Conservation (phyloP, 345 rosid genomes). For the Angophora floribunda region DNA sequence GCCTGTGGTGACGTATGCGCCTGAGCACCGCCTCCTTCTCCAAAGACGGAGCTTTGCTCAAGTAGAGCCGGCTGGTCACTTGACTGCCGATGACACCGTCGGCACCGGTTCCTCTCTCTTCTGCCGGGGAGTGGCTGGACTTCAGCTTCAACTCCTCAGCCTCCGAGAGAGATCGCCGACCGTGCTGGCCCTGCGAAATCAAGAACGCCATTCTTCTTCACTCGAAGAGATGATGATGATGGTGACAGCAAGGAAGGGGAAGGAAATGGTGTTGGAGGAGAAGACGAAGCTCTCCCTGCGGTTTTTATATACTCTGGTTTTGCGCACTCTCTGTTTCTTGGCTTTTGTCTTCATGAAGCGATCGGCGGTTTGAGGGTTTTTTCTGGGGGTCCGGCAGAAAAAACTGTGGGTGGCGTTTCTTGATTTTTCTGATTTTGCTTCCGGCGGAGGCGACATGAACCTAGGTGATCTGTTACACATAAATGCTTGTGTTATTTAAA, state of each 20-base stretch:
- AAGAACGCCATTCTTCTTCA: background rate
- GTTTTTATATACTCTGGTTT: background rate
- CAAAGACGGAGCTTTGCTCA: conserved; percentile 4
- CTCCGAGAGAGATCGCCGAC: background rate
- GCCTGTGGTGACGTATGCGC: conserved; percentile 20
- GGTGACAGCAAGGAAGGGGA: background rate
- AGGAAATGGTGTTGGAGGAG: background rate
- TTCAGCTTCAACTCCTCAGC: background rate
- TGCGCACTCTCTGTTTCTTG: background rate
- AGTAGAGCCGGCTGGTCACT: conserved; percentile 9
- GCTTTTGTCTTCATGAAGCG: background rate
- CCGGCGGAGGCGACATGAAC: background rate
- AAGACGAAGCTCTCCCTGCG: background rate
- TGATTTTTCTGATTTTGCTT: background rate
- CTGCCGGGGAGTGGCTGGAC: background rate
- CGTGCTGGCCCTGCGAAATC: background rate
- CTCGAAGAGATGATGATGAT: background rate
- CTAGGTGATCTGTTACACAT: background rate
- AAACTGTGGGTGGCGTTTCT: background rate
- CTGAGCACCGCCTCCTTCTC: conserved; percentile 22
- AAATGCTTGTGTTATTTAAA: background rate
- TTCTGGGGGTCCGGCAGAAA: background rate
- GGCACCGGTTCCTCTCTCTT: background rate
- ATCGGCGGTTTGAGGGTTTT: background rate
- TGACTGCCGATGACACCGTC: too few relatives aligned